Base-by-base conservation (phyloP, 495 filamentous ascomycete genomes). In the Lophiotrema nucula region DNA sequence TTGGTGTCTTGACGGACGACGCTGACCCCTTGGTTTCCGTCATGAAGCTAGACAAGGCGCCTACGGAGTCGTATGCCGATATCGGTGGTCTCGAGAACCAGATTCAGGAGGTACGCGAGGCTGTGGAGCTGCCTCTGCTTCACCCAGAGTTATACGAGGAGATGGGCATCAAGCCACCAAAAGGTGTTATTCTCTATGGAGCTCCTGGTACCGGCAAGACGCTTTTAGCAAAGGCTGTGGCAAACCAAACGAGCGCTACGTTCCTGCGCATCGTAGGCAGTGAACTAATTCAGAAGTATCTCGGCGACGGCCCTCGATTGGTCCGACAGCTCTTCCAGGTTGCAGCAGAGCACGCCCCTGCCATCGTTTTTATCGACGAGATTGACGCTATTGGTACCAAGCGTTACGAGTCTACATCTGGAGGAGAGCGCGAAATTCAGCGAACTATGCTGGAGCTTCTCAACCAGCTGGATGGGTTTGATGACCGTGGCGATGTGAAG, bases 151-250 rank as follows among this genome's bases (percentile, higher is more conserved):
- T 99, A 13, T 99, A 99, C 73, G 93, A 99, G 74, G 93, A 99
- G 76, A 99, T 99, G 93, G 93, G 93, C 69, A 97, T 99, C 80
- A 99, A 97, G 74, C 92, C 93, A 23, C 93, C 93, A 28, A 99
- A 99, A 80, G 93, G 93, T 79, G 93, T 99, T 56, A 99, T 99
- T 67, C 88, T 99, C 28, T 99, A 99, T 74, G 93, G 93, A 75
- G 90, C 89, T 3, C 93, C 93, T 0, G 93, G 93, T 73, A 99
- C 93, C 16, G 93, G 93, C 69, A 99, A 99, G 77, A 99, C 93
- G 2, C 78, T 99, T 6, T 81, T 99, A 42, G 93, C 93, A 52
- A 99, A 99, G 76, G 93, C 93, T 12, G 93, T 99, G 46, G 93
- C 93, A 54, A 99, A 99, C 73, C 93, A 97, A 72, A 99, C 93